phyloP scores from a whole-genome alignment of 164 flowering plant species.

The Vitis amurensis region DNA sequence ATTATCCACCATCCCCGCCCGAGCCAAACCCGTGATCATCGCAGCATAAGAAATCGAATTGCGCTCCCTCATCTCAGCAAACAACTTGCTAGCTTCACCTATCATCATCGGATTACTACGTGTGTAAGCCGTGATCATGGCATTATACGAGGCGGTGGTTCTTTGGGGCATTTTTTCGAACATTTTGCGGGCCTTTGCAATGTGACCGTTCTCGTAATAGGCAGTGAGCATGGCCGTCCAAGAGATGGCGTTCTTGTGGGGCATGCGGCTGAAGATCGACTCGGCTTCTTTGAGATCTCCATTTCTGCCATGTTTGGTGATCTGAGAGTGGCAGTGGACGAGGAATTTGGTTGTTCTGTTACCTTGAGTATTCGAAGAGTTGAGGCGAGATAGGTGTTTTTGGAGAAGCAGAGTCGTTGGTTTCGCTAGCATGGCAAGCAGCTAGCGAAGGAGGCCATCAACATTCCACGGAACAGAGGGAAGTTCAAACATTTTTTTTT shows the following conservation, averaged over 20 bases:
- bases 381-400: too few relatives aligned
- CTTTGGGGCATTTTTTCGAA: conserved; percentile 53
- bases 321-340: conserved; percentile 41
- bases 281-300: conserved; percentile 46
- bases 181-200: conserved; percentile 32
- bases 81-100: conserved; percentile 32
- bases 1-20: conserved; percentile 19
- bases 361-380: too few relatives aligned
- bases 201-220: conserved; percentile 35
- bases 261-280: conserved; percentile 41
- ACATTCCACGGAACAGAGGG: too few relatives aligned
- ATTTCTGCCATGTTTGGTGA: conserved; percentile 39
- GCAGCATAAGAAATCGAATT: conserved; percentile 37
- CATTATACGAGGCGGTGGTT: conserved; percentile 44
- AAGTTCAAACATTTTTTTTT: too few relatives aligned
- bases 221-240: conserved; percentile 61
- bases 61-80: conserved; percentile 28
- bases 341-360: conserved; percentile 15
- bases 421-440: too few relatives aligned
- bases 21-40: conserved; percentile 7
- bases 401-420: too few relatives aligned
- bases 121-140: conserved; percentile 52
- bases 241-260: conserved; percentile 33
- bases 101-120: conserved; percentile 15
- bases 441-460: too few relatives aligned